Base-by-base conservation (phyloP, 108 stramenopile species). In the Discostella pseudostelligera region DNA sequence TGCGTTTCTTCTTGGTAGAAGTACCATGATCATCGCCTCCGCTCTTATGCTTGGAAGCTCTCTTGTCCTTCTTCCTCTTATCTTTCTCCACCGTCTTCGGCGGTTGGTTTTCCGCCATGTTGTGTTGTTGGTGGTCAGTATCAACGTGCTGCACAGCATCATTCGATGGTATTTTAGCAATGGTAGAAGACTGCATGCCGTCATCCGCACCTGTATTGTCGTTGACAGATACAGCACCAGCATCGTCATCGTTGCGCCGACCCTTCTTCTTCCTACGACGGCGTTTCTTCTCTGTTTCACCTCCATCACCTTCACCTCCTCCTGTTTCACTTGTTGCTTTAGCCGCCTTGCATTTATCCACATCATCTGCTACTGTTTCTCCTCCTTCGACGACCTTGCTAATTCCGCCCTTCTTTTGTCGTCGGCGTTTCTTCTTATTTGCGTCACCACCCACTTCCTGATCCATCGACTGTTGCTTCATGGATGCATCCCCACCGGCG, bases 381-480 rank as follows among this genome's bases (percentile, higher is more conserved):
- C 21, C 49, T 19, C 12, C 17, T 24, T 7, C 49, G 25, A 25
- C 22, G 12, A 25, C 12, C 26, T 51, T 28, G 50, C 26, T 14
- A 22, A 25, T 17, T 3, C 50, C 17, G 0, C 79, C 69, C 61
- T 81, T 84, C 14, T 81, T 65, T 40, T 78, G 47, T 36, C 79
- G 46, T 37, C 85, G 72, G 22, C 78, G 82, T 64, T 84, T 91
- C 83, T 85, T 87, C 45, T 76, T 67, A 59, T 45, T 74, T 0
- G 59, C 64, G 14, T 64, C 75, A 36, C 51, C 79, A 0, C 45
- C 68, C 19, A 40, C 80, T 39, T 59, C 64, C 9, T 1, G 24
- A 25, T 28, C 50, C 3, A 5, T 51, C 26, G 50, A 51, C 24
- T 51, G 32, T 5, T 3, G 21, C 12, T 51, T 12, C 25, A 26